Base-by-base conservation (phyloP, 2,329 filamentous ascomycete species). In the Pseudophaeomoniella oleicola region DNA sequence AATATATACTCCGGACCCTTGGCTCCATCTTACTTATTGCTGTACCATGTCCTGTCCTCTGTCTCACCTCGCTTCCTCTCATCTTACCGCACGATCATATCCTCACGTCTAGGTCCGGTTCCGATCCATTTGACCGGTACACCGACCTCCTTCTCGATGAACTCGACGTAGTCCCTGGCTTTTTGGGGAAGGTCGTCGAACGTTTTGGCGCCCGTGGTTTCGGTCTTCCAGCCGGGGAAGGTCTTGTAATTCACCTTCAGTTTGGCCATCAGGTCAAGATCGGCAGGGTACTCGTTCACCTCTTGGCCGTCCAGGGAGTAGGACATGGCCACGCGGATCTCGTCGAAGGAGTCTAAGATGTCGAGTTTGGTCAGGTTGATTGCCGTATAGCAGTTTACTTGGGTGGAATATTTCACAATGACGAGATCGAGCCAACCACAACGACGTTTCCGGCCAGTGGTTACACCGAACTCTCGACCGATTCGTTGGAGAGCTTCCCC, bases 371-470 rank as follows among this genome's bases (percentile, higher is more conserved):
- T 78, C 39, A 78, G 59, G 58, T 78, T 78, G 48, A 77, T 59
- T 10, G 60, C 55, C 12, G 64, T 67, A 53, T 67, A 67, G 53
- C 64, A 60, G 55, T 67, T 67, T 45, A 67, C 57, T 10, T 68
- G 57, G 18, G 71, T 69, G 51, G 69, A 74, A 62, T 75, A 74
- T 49, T 72, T 71, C 46, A 73, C 61, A 12, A 78, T 62, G n/a
- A 78, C 72, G 30, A 78, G 62, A 50, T 78, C 74, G 44, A 78
- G 64, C 73, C 73, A 78, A 36, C 74, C 74, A 46, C 74, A 78
- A 42, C 74, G 69, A 27, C 74, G 67, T 47, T 65, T 69, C 34
- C 74, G 68, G 36, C 74, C 74, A 4, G 74, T 78, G 2, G 68
- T 72, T 31, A 72, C 68, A 41, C 74, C 68, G 38, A 67, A 64